Base-by-base conservation (phyloP, 1,284 basidiomycete species). In the Ustilago vetiveriae region DNA sequence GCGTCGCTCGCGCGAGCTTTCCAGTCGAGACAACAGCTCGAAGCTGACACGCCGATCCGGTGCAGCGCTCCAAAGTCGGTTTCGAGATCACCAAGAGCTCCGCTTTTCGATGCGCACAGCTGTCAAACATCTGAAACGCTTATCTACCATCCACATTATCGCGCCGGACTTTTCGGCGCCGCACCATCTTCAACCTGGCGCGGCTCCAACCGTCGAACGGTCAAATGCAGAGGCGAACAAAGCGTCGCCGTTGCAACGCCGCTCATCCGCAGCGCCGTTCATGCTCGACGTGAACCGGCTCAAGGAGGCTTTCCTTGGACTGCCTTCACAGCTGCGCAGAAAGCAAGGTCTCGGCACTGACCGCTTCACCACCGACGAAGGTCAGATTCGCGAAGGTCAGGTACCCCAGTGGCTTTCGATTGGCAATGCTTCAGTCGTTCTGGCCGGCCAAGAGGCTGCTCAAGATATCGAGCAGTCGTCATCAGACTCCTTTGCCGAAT, bases 81-180 rank as follows among this genome's bases (percentile, higher is more conserved):
- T 75, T 49, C 50, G 70, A 10, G 73, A 77, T 21, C 60, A 67
- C 19, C 44, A 72, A 48, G 75, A 77, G 65, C 49, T 77, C 33
- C 50, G 58, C 22, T 75, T 55, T 38, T 65, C 67, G 8, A 49
- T 65, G 47, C 60, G 53, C 13, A 69, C 52, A 27, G 75, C 47
- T 35, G 51, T 42, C 13, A 62, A 52, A 47, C 60, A 70, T 45
- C 52, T 76, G n/a, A 56, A 52, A 4, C 49, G 56, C 23, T 24
- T 76, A 1, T 27, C 43, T 13, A 68, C 43, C 27, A 62, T 75
- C 17, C 75, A 76, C 49, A 43, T 76, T 33, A 54, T 76, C 21
- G 45, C 62, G 16, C 69, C 72, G 13, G 73, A 75, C 65, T 76
- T 73, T 56, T 57, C 60, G 3, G 62, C 57, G 14, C 67, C 62